phyloP scores from a whole-genome alignment of 2,329 filamentous ascomycete species.

The Pseudohalonectria lignicola region DNA sequence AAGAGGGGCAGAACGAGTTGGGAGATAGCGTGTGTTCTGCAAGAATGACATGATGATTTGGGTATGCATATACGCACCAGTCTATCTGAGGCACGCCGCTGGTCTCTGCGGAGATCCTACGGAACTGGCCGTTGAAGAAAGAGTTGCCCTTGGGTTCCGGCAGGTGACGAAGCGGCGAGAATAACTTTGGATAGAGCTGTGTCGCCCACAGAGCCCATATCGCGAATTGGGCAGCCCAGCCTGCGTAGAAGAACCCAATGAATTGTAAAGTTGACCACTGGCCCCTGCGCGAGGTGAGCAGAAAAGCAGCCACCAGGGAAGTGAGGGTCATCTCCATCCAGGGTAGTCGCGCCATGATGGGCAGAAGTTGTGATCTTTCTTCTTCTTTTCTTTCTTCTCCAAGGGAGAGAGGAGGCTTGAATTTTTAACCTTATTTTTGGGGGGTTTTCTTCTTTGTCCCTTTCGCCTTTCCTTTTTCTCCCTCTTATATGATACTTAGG shows the following conservation, averaged over 20 bases:
- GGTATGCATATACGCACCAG: slow-evolving; percentile 25
- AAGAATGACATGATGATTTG: too few species aligned
- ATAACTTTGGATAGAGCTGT: slow-evolving; percentile 35
- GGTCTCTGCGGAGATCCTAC: slow-evolving; percentile 23
- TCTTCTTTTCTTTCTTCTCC: too few species aligned
- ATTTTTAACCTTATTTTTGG: too few species aligned
- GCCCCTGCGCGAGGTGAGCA: slow-evolving; percentile 14
- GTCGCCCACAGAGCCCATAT: slow-evolving; percentile 27
- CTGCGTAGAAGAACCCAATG: slow-evolving; percentile 18
- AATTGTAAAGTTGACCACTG: slow-evolving; percentile 21
- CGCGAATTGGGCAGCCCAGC: slow-evolving; percentile 23
- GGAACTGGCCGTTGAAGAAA: slow-evolving; percentile 37
- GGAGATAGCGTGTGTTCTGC: too few species aligned
- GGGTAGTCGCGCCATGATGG: too few species aligned
- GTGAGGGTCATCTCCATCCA: slow-evolving; percentile 11
- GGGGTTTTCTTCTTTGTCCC: too few species aligned
- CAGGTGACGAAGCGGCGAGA: slow-evolving; percentile 37
- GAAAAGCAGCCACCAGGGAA: slow-evolving; percentile 19
- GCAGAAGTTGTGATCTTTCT: too few species aligned
- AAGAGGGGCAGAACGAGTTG: too few species aligned
- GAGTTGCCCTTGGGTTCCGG: slow-evolving; percentile 31
- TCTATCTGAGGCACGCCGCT: slow-evolving; percentile 33
- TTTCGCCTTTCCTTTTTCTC: too few species aligned
- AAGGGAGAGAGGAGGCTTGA: too few species aligned
- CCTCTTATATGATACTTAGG: too few species aligned